Percentiles rank a stretch among this genome's conserved stretches.
phyloP scores from a whole-genome alignment of 805 yeast genomes.

The Candida odintsovae region DNA sequence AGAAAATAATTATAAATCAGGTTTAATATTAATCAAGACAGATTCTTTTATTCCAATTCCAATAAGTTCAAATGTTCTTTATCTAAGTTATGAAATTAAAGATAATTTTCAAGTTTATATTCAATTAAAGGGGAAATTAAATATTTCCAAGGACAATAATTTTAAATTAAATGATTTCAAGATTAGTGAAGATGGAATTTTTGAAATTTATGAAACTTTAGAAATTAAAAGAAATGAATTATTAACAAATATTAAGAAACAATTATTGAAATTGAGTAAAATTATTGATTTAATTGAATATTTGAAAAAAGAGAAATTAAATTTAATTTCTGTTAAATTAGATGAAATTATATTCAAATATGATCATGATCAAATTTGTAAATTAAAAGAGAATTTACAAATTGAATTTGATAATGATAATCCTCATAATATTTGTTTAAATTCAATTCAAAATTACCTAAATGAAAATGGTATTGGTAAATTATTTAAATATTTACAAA shows the following conservation, averaged over 20 bases:
- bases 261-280: constrained; percentile 19
- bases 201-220: constrained; percentile 16
- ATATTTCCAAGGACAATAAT: constrained; percentile 2
- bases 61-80: constrained; percentile 29
- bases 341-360: constrained; percentile 23
- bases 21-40: constrained; percentile 28
- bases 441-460: constrained; percentile 18
- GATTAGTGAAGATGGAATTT: constrained; percentile 15
- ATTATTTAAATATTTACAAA: constrained; percentile 10
- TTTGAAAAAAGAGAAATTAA: constrained; percentile 17
- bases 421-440: constrained; percentile 21
- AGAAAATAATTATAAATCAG: constrained; percentile 3
- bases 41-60: constrained; percentile 31
- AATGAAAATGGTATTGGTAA: constrained; percentile 15
- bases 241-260: constrained; percentile 8
- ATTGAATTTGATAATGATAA: constrained; percentile 19
- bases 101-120: constrained; percentile 4
- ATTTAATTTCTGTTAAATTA: constrained; percentile 19
- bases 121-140: neutral
- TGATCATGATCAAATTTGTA: constrained; percentile 17
- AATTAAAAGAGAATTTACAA: constrained; percentile 16
- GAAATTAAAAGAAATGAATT: constrained; percentile 13
- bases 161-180: constrained; percentile 15
- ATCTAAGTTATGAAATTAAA: constrained; percentile 18
- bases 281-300: constrained; percentile 21